Evolutionary conservation across 163 green algal genomes (phyloP).

Genomic region (Coccomyxa subellipsoidea): DNA sequence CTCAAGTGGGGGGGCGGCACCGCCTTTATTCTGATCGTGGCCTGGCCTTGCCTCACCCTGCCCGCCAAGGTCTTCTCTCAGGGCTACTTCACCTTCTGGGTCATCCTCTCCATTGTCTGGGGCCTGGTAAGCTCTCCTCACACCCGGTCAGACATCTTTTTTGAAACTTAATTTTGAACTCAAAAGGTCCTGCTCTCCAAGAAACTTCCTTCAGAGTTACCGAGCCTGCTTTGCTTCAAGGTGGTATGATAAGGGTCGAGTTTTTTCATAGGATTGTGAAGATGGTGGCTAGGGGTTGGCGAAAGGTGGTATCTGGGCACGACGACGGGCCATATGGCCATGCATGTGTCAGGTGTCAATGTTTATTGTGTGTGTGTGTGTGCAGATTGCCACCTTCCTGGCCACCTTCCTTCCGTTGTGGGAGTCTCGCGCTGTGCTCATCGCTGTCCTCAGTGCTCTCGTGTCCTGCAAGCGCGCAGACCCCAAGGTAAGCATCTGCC

Average conservation of each 20-base stretch:
- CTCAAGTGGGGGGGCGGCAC: slow-evolving; percentile 57
- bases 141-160: not conserved
- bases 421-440: slow-evolving; percentile 63
- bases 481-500: not conserved
- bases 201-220: too few relatives aligned
- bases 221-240: too few relatives aligned
- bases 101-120: slow-evolving; percentile 82
- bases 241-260: too few relatives aligned
- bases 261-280: too few relatives aligned
- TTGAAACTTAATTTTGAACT: too few relatives aligned
- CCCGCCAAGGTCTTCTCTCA: slow-evolving; percentile 77
- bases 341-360: too few relatives aligned
- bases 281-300: too few relatives aligned
- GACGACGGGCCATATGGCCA: too few relatives aligned
- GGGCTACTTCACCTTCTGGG: slow-evolving; percentile 82
- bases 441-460: slow-evolving; percentile 19
- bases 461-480: not conserved
- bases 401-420: slow-evolving; percentile 75
- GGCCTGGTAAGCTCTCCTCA: slow-evolving; percentile 48
- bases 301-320: too few relatives aligned
- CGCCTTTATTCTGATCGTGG: slow-evolving; percentile 71
- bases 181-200: too few relatives aligned
- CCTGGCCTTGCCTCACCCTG: slow-evolving; percentile 84
- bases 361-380: too few relatives aligned
- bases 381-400: slow-evolving; percentile 43